Conservation (phyloP, 768 basidiomycete species). For the Cystofilobasidium macerans region DNA sequence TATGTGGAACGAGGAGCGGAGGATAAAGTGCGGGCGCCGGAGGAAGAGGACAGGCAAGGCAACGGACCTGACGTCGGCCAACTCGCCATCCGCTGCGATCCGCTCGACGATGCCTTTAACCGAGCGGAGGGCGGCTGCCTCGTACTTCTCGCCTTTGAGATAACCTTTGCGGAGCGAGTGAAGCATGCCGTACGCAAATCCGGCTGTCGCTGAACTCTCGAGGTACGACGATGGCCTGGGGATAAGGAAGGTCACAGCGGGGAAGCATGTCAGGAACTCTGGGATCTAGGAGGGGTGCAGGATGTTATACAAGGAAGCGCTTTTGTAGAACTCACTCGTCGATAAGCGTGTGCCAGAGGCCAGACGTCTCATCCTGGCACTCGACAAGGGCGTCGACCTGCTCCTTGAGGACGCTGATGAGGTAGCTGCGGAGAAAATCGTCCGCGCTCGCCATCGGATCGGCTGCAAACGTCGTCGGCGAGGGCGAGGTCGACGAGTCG, state of each 20-base stretch:
- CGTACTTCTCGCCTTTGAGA: conserved; percentile 42
- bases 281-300: background rate
- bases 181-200: conserved; percentile 46
- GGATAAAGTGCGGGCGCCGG: too few relatives aligned
- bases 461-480: conserved; percentile 24
- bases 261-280: background rate
- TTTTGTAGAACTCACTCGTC: conserved; percentile 36
- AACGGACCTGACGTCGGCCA: background rate
- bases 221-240: conserved; percentile 15
- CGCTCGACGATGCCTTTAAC: conserved; percentile 37
- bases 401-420: conserved; percentile 41
- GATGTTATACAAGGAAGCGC: background rate
- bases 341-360: conserved; percentile 50
- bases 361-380: conserved; percentile 43
- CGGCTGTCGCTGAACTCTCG: conserved; percentile 42
- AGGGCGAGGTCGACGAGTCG: conserved; percentile 10
- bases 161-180: conserved; percentile 43
- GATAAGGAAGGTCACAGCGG: too few relatives aligned
- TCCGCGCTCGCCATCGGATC: conserved; percentile 38
- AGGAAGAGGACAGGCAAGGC: background rate
- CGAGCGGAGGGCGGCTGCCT: conserved; percentile 40
- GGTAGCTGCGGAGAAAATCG: conserved; percentile 36
- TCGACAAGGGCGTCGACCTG: conserved; percentile 47
- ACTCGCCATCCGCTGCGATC: conserved; percentile 25
- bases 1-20: too few relatives aligned